Evolutionary conservation across 192 early-diverging fungal genomes (phyloP), one percentile per base, ranked within the genome.

Genomic region (Fimicolochytrium jonesii): DNA sequence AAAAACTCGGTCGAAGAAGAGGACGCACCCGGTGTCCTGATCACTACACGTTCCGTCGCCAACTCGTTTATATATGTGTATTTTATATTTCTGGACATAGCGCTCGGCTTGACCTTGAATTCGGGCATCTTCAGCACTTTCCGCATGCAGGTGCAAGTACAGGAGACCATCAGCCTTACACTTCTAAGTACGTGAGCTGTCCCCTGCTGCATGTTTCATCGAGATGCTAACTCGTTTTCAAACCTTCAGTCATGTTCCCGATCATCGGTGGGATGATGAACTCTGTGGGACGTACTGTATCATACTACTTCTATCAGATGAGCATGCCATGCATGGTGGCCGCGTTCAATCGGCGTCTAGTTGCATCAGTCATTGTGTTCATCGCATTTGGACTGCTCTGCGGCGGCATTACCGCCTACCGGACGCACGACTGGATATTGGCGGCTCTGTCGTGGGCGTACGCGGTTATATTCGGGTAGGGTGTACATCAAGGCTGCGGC

Each of bases 41-140:
- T n/a, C n/a, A n/a, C n/a, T n/a, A n/a, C n/a, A n/a, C n/a, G n/a
- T n/a, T n/a, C n/a, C n/a, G n/a, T n/a, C n/a, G n/a, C 55, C 11
- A 76, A 76, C 52, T 59, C 75, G 3, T 77, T 67, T 52, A 67
- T 77, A 13, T 77, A 72, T 44, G 77, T 77, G 20, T 77, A 77
- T 42, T 75, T 75, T 1, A 69, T 77, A 35, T 34, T 77, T 6
- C 31, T 77, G 3, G 75, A 77, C 46, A 59, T 77, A 11, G 49
- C 70, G 3, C 42, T 77, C 9, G 51, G 76, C 15, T 34, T 46
- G 31, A 20, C 46, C 2, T 26, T 74, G 13, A 75, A 49, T 32
- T 56, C 46, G 17, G 68, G 68, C 35, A 72, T 59, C 41, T 71
- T 72, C 29, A 41, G 64, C 5, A 58, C 35, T 41, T 26, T 74